phyloP scores from a whole-genome alignment of 208 protist species.

The Leishmania arabica region DNA sequence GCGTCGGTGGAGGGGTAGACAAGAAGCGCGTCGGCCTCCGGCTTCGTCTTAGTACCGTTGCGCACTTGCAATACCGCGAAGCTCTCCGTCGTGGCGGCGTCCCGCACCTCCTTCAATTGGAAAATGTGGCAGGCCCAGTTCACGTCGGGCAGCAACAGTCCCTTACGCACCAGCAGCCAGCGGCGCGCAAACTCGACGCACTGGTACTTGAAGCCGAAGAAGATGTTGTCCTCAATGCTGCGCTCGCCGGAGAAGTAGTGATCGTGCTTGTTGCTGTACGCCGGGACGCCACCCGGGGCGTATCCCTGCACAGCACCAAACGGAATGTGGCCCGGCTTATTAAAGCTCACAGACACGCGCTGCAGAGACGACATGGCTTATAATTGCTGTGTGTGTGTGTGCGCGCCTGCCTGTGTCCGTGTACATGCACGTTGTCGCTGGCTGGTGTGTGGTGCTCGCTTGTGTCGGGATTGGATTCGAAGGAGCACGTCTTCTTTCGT shows the following conservation, averaged over 20 bases:
- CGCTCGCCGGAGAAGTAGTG: slow-evolving; percentile 88
- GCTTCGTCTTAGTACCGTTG: slow-evolving; percentile 64
- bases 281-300: slow-evolving; percentile 70
- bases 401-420: not conserved
- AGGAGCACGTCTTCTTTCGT: not conserved
- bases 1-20: slow-evolving; percentile 66
- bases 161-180: slow-evolving; percentile 82
- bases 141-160: slow-evolving; percentile 78
- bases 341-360: slow-evolving; percentile 33
- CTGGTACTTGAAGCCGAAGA: slow-evolving; percentile 91
- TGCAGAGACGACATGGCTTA: slow-evolving; percentile 12
- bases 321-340: slow-evolving; percentile 45
- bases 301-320: slow-evolving; percentile 81
- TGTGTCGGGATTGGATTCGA: not conserved
- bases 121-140: slow-evolving; percentile 87
- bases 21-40: slow-evolving; percentile 75
- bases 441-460: not conserved
- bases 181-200: slow-evolving; percentile 91
- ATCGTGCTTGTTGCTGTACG: slow-evolving; percentile 91
- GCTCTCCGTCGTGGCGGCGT: slow-evolving; percentile 56
- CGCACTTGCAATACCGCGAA: slow-evolving; percentile 53
- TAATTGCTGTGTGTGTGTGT: not conserved
- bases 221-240: slow-evolving; percentile 73
- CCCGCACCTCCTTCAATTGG: slow-evolving; percentile 56
- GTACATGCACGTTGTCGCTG: not conserved